A percentile compares a stretch with the other conserved stretches of the same genome.
phyloP scores from a whole-genome alignment of 2,329 filamentous ascomycete species.

The Ascochyta clinopodiicola region DNA sequence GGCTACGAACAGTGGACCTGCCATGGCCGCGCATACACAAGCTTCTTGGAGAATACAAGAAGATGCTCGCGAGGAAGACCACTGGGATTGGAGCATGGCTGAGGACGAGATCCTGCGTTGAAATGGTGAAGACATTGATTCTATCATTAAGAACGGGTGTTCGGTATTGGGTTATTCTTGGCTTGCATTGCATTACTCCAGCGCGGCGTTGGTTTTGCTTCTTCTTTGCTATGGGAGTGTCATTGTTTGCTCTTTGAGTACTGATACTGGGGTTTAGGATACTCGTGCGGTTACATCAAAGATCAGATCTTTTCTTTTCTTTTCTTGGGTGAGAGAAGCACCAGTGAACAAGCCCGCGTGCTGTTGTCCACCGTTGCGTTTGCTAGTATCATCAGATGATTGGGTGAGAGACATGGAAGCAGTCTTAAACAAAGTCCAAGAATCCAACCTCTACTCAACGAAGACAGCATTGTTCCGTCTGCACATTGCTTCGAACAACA shows the following conservation, averaged over 20 bases:
- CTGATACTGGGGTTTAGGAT: not conserved
- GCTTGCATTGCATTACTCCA: constrained; percentile 9
- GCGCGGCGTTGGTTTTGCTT: constrained; percentile 13
- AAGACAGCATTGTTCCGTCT: not conserved
- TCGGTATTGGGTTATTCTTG: not conserved
- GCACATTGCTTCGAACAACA: not conserved
- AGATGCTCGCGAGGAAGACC: constrained; percentile 21
- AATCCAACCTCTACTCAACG: not conserved
- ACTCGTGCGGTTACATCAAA: not conserved
- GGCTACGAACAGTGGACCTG: not conserved
- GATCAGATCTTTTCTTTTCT: not conserved
- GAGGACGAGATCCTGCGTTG: constrained; percentile 29
- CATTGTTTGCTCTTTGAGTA: not conserved
- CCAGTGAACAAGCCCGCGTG: not conserved
- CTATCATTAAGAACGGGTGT: not conserved
- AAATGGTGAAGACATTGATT: not conserved
- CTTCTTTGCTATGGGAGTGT: not conserved
- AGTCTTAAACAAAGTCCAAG: not conserved
- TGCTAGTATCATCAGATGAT: not conserved
- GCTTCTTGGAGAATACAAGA: constrained; percentile 4
- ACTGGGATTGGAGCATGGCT: constrained; percentile 34
- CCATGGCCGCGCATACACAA: constrained; percentile 7
- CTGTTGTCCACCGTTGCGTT: not conserved
- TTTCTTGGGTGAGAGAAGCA: not conserved
- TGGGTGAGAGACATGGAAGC: not conserved